Evolutionary conservation across 441 rosid genomes (phyloP), one percentile per base, ranked within the genome.

Genomic region (Jatropha podagrica): DNA sequence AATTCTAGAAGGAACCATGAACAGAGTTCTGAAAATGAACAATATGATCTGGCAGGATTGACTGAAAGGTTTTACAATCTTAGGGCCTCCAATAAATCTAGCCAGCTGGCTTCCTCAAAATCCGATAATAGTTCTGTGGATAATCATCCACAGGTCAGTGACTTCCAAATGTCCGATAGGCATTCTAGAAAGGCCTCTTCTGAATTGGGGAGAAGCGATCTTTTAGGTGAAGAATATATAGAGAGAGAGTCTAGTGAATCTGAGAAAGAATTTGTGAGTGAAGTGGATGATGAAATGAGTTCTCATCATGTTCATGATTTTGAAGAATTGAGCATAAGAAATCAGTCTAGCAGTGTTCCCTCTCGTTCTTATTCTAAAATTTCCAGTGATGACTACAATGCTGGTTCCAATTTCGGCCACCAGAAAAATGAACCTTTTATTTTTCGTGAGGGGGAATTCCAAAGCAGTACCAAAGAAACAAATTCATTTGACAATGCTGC

Each of bases 401-500:
- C 41, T 72, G 65, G 73, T 75, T 79, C 88, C 32, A 75, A 81
- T 78, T 66, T 77, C 64, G 64, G 70, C 60, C 40, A 44, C 41
- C 80, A 58, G 74, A 41, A 65, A 56, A 88, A 89, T 56, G 84
- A 88, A 64, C 85, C 82, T 71, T 87, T 83, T 78, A 72, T 79
- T 49, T 71, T 73, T 72, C 46, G 75, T 65, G 79, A 82, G 71
- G 81, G 75, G 74, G 84, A 59, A 51, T 27, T 78, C 75, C 83
- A 58, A 58, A 84, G 80, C 54, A 80, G 82, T 77, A 74, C 80
- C 59, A 62, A 83, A 78, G 83, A 81, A 77, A 69, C 68, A 68
- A 73, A 72, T 77, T 38, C 78, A 18, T 65, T 71, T 78, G 88
- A 76, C 62, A 71, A 77, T 77, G 80, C 84, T 75, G 75, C 82